Evolutionary conservation across 345 rosid species (phyloP).

Genomic region (Anacardium occidentale): DNA sequence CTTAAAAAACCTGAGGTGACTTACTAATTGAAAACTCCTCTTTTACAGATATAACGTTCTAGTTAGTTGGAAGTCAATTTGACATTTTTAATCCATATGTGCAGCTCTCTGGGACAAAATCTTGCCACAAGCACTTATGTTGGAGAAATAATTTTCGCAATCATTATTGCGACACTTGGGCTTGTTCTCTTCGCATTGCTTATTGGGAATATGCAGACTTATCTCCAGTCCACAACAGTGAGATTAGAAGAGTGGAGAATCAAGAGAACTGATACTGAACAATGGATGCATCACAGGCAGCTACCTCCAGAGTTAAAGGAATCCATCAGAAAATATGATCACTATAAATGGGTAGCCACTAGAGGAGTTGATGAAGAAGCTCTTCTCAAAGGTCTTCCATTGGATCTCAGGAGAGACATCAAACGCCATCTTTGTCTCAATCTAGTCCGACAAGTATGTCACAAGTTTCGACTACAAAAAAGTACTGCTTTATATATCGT

Average conservation of each 20-base stretch:
- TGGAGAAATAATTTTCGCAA: slow-evolving; percentile 78
- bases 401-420: slow-evolving; percentile 80
- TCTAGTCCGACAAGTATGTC: slow-evolving; percentile 82
- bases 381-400: slow-evolving; percentile 71
- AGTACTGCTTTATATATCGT: neutral
- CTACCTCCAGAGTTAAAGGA: slow-evolving; percentile 64
- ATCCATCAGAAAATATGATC: slow-evolving; percentile 70
- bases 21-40: too few relatives aligned
- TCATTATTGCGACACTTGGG: slow-evolving; percentile 71
- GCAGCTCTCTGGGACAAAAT: slow-evolving; percentile 83
- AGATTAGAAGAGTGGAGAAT: slow-evolving; percentile 92
- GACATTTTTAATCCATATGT: slow-evolving; percentile 12
- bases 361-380: slow-evolving; percentile 87
- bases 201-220: slow-evolving; percentile 95
- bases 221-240: slow-evolving; percentile 74
- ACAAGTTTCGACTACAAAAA: too few relatives aligned
- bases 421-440: slow-evolving; percentile 89
- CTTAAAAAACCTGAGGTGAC: slow-evolving; percentile 70
- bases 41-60: too few relatives aligned
- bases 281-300: slow-evolving; percentile 96
- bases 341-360: slow-evolving; percentile 86
- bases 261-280: slow-evolving; percentile 83
- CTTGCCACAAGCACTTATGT: slow-evolving; percentile 74
- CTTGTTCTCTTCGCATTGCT: slow-evolving; percentile 90
- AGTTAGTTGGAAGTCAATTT: too few relatives aligned